Evolutionary conservation across 257 asterid genomes (phyloP), one percentile per base, ranked within the genome.

Genomic region (Jasminum sambac): DNA sequence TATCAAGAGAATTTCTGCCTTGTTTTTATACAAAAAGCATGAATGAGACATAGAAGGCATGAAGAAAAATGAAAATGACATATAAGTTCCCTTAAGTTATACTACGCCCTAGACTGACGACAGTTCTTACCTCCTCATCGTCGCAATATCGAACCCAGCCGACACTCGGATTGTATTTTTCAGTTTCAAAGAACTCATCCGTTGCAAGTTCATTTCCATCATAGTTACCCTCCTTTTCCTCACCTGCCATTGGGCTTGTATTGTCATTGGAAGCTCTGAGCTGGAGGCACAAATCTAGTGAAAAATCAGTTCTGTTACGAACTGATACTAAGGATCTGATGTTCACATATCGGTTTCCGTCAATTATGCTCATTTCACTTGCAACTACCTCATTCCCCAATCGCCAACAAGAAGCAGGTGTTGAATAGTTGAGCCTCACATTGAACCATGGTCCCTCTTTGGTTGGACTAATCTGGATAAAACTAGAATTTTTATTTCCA

Each of bases 331-430:
- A 77, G 64, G 99, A 89, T 77, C 96, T 86, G 77, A 94, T 82
- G 77, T 67, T 78, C 73, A 94, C 91, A 74, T 83, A 86, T 85
- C 91, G 77, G 77, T 89, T 87, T 64, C 90, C 94, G 74, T 88
- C 98, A 75, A 42, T 72, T 34, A 88, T 87, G 19, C 83, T 84
- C 73, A 91, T 93, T 88, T 94, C 99, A 89, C 98, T 94, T 69
- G 96, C 99, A 80, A 94, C 96, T 43, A 88, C 80, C 74, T 79
- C 79, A 69, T 84, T 83, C 68, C 95, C 96, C 55, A 94, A 80
- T 81, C 77, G 84, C 96, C 96, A 94, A 79, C 93, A 89, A 48
- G 96, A 96, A 79, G 89, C 95, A 80, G 98, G 96, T 50, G 98
- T 96, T 62, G 93, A 96, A 77, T 94, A 94, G 72, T 94, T 91